Conservation (phyloP, 768 basidiomycete genomes). For the Leccinum barrowsii region DNA sequence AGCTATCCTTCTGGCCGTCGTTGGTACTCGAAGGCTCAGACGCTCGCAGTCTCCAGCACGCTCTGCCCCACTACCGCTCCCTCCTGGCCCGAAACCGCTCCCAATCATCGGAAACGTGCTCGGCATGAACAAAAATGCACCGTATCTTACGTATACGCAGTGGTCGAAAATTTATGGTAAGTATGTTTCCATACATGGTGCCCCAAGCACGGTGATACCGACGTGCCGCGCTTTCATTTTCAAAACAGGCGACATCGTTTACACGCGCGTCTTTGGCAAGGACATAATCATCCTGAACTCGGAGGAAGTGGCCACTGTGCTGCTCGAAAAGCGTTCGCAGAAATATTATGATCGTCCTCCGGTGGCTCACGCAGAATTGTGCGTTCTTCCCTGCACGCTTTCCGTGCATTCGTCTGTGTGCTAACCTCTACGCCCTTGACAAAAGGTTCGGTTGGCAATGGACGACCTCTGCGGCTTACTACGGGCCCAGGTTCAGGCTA, state of each 20-base stretch:
- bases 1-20: not conserved
- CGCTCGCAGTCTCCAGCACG: not conserved
- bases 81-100: slow-evolving; percentile 18
- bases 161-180: slow-evolving; percentile 23
- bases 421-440: not conserved
- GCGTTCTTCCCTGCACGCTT: not conserved
- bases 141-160: slow-evolving; percentile 10
- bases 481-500: not conserved
- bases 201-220: not conserved
- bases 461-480: not conserved
- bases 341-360: slow-evolving; percentile 41
- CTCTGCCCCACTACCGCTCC: not conserved
- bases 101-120: slow-evolving; percentile 16
- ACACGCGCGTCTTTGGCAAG: slow-evolving; percentile 35
- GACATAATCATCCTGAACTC: slow-evolving; percentile 50
- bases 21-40: not conserved
- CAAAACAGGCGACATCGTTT: not conserved
- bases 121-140: slow-evolving; percentile 7
- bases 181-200: not conserved
- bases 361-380: slow-evolving; percentile 1
- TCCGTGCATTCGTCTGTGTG: not conserved
- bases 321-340: slow-evolving; percentile 49
- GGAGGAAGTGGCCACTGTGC: slow-evolving; percentile 41
- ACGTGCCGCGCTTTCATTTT: not conserved
- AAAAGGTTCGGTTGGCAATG: not conserved